phyloP scores from a whole-genome alignment of 176 grass and related monocot genomes.

The Aegilops umbellulata region DNA sequence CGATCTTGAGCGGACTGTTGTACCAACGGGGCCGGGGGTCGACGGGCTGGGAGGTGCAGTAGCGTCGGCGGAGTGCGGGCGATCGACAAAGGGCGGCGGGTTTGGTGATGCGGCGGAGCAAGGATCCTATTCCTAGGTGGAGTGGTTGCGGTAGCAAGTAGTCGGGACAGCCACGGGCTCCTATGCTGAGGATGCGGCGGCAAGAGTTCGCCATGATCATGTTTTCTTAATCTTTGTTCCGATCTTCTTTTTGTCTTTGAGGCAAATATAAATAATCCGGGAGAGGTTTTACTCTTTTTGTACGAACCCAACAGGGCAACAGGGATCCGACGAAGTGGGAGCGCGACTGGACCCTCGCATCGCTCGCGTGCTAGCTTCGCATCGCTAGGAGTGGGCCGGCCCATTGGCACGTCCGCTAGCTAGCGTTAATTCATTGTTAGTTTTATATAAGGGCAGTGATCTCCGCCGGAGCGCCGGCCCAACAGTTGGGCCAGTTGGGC shows the following conservation, averaged over 20 bases:
- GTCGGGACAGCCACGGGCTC: not conserved
- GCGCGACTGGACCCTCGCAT: too few relatives aligned
- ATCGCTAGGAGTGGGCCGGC: too few relatives aligned
- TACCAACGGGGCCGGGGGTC: not conserved
- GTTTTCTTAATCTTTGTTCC: not conserved
- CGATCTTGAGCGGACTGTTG: too few relatives aligned
- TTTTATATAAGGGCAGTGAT: too few relatives aligned
- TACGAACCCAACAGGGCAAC: too few relatives aligned
- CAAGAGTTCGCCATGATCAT: not conserved
- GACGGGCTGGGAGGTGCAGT: not conserved
- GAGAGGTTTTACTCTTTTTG: too few relatives aligned
- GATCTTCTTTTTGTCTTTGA: not conserved
- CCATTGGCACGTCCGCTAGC: too few relatives aligned
- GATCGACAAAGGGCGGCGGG: not conserved
- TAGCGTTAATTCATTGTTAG: too few relatives aligned
- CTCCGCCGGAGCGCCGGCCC: too few relatives aligned
- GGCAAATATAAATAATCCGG: not conserved
- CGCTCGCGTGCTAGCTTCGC: too few relatives aligned
- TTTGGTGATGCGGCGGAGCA: not conserved
- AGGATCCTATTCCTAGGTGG: not conserved
- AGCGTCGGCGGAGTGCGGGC: not conserved
- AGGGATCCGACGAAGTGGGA: too few relatives aligned
- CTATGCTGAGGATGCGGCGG: not conserved
- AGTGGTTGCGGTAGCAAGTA: not conserved
- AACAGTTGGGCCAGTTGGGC: too few relatives aligned